phyloP scores from a whole-genome alignment of 495 filamentous ascomycete species.

The Entonaema liquescens region DNA sequence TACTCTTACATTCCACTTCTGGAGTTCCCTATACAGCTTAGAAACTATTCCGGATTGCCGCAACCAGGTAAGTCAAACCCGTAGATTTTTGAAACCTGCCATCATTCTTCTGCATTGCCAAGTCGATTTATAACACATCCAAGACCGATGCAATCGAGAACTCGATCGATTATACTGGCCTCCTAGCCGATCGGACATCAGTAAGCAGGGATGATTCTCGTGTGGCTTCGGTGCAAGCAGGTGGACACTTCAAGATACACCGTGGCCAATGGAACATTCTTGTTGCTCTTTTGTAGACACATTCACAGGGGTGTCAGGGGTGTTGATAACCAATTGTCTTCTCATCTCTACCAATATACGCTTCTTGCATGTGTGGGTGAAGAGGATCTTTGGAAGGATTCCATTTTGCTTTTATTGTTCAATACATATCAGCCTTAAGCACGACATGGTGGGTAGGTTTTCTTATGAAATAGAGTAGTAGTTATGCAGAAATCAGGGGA shows the following conservation, averaged over 20 bases:
- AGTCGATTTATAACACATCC: background rate
- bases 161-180: background rate
- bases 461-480: background rate
- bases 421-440: background rate
- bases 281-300: background rate
- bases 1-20: background rate
- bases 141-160: background rate
- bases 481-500: background rate
- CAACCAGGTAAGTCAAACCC: background rate
- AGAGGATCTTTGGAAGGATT: background rate
- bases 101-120: background rate
- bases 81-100: background rate
- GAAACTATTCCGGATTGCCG: background rate
- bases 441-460: background rate
- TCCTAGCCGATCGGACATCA: background rate
- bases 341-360: background rate
- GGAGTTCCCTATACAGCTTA: background rate
- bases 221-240: background rate
- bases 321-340: background rate
- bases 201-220: background rate
- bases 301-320: background rate
- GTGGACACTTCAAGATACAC: background rate
- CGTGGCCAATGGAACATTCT: background rate
- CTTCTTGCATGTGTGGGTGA: background rate
- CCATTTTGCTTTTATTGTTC: background rate